These are phyloP conservation scores for Anaeromyces robustus DNA, from an alignment of 192 early-diverging fungal genomes.

Conservation along the genomic window DNA sequence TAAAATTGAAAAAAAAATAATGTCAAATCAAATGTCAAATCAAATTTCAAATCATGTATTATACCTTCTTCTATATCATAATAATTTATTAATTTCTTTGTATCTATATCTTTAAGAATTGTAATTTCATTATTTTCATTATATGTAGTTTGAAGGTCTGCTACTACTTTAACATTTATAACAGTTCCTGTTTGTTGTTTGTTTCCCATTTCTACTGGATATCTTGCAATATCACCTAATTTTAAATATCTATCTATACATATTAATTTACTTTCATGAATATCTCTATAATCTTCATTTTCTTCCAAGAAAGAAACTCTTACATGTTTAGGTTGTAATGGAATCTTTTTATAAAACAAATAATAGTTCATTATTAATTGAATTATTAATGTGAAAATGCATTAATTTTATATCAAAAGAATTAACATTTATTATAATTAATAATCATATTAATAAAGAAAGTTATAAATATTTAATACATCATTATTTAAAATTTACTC, in stretches of 20 bases:
- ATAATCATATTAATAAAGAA: no score
- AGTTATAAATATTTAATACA: neutral
- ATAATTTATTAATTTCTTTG: neutral
- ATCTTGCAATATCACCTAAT: neutral
- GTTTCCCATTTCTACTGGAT: neutral
- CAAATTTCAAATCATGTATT: no score
- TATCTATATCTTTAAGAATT: neutral
- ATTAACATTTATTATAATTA: no score
- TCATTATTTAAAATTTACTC: neutral
- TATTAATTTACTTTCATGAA: neutral
- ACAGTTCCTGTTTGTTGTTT: neutral
- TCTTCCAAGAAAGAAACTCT: neutral
- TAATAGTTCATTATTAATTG: no score
- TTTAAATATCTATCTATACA: neutral
- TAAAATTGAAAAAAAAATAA: no score
- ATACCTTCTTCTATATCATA: neutral
- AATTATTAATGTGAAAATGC: no score
- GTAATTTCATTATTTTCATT: neutral
- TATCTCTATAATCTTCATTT: neutral
- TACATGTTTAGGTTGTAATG: neutral
- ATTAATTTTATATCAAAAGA: no score
- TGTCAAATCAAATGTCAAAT: no score
- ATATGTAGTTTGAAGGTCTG: neutral
- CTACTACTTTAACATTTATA: neutral
- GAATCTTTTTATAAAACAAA: no score